Evolutionary conservation across 441 rosid genomes (phyloP).

Genomic region (Adansonia rubrostipa): DNA sequence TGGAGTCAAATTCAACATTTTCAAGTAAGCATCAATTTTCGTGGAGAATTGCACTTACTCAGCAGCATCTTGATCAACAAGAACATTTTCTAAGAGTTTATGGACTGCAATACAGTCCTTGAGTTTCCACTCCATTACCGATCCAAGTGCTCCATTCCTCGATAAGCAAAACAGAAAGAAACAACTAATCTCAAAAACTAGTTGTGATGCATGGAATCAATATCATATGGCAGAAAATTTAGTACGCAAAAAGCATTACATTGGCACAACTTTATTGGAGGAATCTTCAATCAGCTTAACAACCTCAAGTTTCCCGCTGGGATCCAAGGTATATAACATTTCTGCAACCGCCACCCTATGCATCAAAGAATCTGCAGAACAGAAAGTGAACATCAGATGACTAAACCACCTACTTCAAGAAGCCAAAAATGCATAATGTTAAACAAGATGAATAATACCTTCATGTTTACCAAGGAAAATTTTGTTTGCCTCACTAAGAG

Average conservation of each 20-base stretch:
- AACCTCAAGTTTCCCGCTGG: constrained; percentile 76
- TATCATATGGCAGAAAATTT: constrained; percentile 20
- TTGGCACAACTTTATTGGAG: constrained; percentile 52
- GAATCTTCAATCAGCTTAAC: constrained; percentile 87
- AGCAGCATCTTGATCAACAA: constrained; percentile 73
- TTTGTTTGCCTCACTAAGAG: constrained; percentile 78
- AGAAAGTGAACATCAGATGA: constrained; percentile 15
- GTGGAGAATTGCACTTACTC: constrained; percentile 56
- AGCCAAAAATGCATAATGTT: not conserved
- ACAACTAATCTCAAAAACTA: not conserved
- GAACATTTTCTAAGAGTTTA: constrained; percentile 61
- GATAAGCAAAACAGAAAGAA: not conserved
- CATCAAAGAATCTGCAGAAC: constrained; percentile 81
- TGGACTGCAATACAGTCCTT: constrained; percentile 83
- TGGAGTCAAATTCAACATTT: not conserved
- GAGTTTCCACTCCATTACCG: constrained; percentile 80
- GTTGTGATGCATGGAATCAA: constrained; percentile 5
- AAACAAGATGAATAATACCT: constrained; percentile 51
- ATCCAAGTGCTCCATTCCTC: constrained; percentile 75
- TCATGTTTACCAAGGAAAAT: constrained; percentile 72
- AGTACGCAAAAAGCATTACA: constrained; percentile 40
- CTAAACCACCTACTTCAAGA: not conserved
- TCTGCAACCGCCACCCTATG: constrained; percentile 98
- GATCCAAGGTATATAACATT: constrained; percentile 75
- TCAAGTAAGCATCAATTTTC: not conserved